Evolutionary conservation across 2,329 filamentous ascomycete species (phyloP).

Genomic region (Diaporthe capsici): DNA sequence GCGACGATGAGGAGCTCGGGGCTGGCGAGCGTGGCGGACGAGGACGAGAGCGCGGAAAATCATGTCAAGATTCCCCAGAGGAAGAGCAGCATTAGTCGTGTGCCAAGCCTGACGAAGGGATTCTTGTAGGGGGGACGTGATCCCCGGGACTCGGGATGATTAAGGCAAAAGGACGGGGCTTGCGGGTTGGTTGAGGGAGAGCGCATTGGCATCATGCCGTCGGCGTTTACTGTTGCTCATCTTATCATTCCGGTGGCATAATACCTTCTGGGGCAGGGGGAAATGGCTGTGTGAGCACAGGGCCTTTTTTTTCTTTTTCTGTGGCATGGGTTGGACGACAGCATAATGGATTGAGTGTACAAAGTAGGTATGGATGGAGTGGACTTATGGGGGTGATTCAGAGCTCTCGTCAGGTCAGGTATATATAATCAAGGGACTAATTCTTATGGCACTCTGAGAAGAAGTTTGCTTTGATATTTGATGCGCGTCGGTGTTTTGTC

Average conservation of each 20-base stretch:
- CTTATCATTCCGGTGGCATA: conserved; percentile 16
- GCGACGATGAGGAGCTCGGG: conserved; percentile 61
- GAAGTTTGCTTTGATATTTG: conserved; percentile 13
- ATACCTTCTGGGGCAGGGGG: conserved; percentile 1
- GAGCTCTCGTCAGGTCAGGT: conserved; percentile 16
- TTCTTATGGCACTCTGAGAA: neutral
- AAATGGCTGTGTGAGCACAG: conserved; percentile 19
- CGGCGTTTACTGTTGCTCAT: conserved; percentile 34
- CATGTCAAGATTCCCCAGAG: conserved; percentile 72
- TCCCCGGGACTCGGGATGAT: conserved; percentile 33
- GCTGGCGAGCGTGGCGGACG: conserved; percentile 52
- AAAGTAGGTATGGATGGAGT: conserved; percentile 15
- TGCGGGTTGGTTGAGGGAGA: neutral
- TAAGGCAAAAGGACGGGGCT: conserved; percentile 9
- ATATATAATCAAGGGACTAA: conserved; percentile 28
- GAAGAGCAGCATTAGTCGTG: conserved; percentile 75
- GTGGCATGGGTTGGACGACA: conserved; percentile 33
- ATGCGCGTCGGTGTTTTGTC: neutral
- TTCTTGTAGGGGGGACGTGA: conserved; percentile 68
- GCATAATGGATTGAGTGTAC: conserved; percentile 32
- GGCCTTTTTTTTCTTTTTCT: neutral
- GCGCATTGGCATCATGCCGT: conserved; percentile 22
- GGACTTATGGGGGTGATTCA: neutral
- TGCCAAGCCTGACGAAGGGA: conserved; percentile 82
- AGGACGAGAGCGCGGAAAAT: conserved; percentile 53